These are phyloP conservation scores for Spergularia bocconei DNA, from an alignment of 148 eudicot species.

Conservation along the genomic window DNA sequence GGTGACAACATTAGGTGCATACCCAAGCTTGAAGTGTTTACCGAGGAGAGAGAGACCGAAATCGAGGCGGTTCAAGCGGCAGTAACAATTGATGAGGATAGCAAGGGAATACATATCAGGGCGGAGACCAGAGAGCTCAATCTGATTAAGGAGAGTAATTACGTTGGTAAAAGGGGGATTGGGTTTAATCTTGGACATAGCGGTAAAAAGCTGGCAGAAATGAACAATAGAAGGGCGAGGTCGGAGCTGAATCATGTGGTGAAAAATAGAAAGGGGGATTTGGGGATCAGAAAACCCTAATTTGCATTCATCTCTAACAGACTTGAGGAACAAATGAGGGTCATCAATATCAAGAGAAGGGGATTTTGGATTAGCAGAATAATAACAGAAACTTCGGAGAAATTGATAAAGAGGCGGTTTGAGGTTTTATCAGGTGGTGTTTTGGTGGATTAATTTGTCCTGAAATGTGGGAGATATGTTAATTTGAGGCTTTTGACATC, in stretches of 20 bases:
- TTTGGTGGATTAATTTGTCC: no score
- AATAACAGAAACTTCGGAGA: no score
- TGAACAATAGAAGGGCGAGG: not conserved
- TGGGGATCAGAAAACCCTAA: conserved; percentile 12
- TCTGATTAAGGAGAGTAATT: conserved; percentile 5
- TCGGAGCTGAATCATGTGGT: not conserved
- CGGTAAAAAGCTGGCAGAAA: conserved; percentile 3
- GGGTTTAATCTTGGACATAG: conserved; percentile 1
- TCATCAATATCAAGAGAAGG: not conserved
- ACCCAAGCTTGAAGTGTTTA: conserved; percentile 15
- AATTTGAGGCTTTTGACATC: no score
- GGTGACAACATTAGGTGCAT: not conserved
- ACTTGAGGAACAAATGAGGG: not conserved
- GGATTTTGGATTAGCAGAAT: no score
- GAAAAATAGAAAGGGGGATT: not conserved
- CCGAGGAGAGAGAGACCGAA: conserved; percentile 13
- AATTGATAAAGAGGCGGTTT: no score
- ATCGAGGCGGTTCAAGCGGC: conserved; percentile 15
- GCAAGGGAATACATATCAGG: not conserved
- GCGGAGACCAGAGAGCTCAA: conserved; percentile 1
- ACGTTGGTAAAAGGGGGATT: not conserved
- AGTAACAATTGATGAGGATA: conserved; percentile 15
- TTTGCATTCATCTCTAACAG: conserved; percentile 3
- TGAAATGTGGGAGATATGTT: no score
- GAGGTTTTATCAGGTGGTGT: no score